Evolutionary conservation across 768 basidiomycete species (phyloP).

Genomic region (Nidula microcarpa): DNA sequence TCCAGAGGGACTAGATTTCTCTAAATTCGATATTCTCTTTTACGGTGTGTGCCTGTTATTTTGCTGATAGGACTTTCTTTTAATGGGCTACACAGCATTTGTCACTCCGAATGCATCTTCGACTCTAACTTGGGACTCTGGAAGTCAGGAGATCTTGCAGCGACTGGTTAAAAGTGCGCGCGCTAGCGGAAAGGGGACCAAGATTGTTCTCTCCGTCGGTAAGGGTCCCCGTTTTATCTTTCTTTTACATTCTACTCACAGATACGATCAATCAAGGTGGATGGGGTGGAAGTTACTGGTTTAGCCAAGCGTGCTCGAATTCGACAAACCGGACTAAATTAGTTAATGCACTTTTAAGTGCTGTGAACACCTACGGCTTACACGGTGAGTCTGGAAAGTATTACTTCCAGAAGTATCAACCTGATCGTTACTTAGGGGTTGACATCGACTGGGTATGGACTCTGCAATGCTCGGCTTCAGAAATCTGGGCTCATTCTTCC

Average conservation of each 20-base stretch:
- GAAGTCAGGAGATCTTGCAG: slow-evolving; percentile 48
- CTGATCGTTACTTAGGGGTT: slow-evolving; percentile 17
- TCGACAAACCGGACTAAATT: slow-evolving; percentile 50
- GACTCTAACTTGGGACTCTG: slow-evolving; percentile 46
- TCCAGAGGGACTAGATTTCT: slow-evolving; percentile 60
- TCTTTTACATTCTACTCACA: background rate
- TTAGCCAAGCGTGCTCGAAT: slow-evolving; percentile 55
- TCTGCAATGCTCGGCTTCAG: background rate
- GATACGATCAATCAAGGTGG: slow-evolving; percentile 40
- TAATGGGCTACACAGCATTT: slow-evolving; percentile 39
- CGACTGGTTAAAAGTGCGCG: slow-evolving; percentile 56
- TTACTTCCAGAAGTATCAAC: background rate
- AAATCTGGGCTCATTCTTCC: background rate
- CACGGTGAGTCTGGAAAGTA: slow-evolving; percentile 38
- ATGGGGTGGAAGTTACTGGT: slow-evolving; percentile 67
- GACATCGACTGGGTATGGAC: slow-evolving; percentile 53
- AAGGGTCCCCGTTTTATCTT: slow-evolving; percentile 23
- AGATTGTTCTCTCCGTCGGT: slow-evolving; percentile 67
- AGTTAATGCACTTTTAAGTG: slow-evolving; percentile 46
- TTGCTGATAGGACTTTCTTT: no score
- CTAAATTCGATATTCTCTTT: slow-evolving; percentile 63
- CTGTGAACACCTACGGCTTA: slow-evolving; percentile 56
- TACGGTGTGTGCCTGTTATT: slow-evolving; percentile 38
- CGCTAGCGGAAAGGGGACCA: slow-evolving; percentile 54
- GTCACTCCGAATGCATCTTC: slow-evolving; percentile 62